Base-by-base conservation (phyloP, 1,139 yeast species). In the Candida pseudocylindracea region DNA sequence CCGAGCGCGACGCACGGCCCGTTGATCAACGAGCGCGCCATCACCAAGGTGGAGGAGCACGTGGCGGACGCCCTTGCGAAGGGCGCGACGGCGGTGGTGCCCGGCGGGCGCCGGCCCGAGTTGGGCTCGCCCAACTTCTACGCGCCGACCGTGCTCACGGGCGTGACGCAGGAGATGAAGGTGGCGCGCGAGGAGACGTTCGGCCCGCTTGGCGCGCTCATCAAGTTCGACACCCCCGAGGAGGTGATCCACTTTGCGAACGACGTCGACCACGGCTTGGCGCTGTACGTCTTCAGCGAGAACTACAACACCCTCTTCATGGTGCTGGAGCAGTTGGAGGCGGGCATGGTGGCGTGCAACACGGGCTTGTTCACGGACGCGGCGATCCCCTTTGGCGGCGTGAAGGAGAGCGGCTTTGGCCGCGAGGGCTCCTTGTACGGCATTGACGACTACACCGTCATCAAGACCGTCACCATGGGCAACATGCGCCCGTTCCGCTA, bases 271-370 rank as follows among this genome's bases (percentile, higher is more conserved):
- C 56, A 46, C 34, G 67, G 67, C 10, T 60, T 79, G 35, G 91
- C 91, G 4, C 72, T 85, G 20, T 85, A 85, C 54, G 67, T 83
- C 37, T 83, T 66, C 58, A 66, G 93, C 33, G 57, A 63, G 38
- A 67, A 73, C 47, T 52, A 75, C 36, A 56, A 66, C 38, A 72
- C 72, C 30, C 57, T 75, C 11, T 67, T 72, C 57, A 59, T 66
- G 29, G 67, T 78, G 28, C 64, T 79, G 37, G 92, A 76, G 47
- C 72, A 68, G 30, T 54, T 78, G 38, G 78, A 75, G 45, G 57
- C 65, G n/a, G 92, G 92, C 34, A 78, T 78, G 88, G 75, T 78
- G 26, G 74, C 83, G 27, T 67, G 72, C 40, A 78, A 78, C 55
- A 70, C 80, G 20, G 88, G 88, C 33, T 44, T 66, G 10, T 68